phyloP scores from a whole-genome alignment of 2,329 filamentous ascomycete genomes.

The Exutisphaerella laricina region DNA sequence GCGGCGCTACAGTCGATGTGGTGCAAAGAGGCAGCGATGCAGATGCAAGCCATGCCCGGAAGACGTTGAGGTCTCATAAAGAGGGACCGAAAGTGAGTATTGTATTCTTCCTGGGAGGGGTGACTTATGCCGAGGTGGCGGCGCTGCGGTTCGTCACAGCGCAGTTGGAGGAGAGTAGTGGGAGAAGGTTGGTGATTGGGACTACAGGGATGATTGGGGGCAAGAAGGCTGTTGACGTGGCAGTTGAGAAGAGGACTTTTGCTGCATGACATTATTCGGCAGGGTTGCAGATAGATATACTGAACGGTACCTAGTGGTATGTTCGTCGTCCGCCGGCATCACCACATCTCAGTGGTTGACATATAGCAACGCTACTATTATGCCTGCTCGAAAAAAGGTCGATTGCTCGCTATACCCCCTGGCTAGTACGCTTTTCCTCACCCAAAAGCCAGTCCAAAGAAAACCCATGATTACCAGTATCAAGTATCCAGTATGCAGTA shows the following conservation, averaged over 20 bases:
- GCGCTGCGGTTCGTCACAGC: constrained; percentile 84
- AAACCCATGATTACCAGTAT: neutral
- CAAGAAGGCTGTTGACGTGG: constrained; percentile 75
- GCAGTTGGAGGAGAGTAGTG: constrained; percentile 57
- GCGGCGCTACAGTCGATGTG: constrained; percentile 86
- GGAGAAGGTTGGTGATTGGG: constrained; percentile 81
- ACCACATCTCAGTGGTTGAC: too few species aligned
- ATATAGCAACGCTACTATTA: too few species aligned
- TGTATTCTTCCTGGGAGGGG: constrained; percentile 95
- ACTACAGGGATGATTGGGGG: constrained; percentile 90
- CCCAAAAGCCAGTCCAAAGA: too few species aligned
- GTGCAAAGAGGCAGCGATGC: constrained; percentile 90
- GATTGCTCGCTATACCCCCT: neutral
- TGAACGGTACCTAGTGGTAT: too few species aligned
- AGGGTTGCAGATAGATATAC: too few species aligned
- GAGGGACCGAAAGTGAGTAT: constrained; percentile 67
- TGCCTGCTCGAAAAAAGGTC: too few species aligned
- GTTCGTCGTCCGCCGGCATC: too few species aligned
- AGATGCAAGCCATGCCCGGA: constrained; percentile 71
- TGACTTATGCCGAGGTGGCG: constrained; percentile 94
- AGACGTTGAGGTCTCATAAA: constrained; percentile 69
- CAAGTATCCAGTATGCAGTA: neutral
- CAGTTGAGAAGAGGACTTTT: constrained; percentile 30
- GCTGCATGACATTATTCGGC: constrained; percentile 1
- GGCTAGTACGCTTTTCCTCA: neutral